Evolutionary conservation across 176 grass and related monocot genomes (phyloP), one percentile per base, ranked within the genome.

Genomic region (Thalia dealbata): DNA sequence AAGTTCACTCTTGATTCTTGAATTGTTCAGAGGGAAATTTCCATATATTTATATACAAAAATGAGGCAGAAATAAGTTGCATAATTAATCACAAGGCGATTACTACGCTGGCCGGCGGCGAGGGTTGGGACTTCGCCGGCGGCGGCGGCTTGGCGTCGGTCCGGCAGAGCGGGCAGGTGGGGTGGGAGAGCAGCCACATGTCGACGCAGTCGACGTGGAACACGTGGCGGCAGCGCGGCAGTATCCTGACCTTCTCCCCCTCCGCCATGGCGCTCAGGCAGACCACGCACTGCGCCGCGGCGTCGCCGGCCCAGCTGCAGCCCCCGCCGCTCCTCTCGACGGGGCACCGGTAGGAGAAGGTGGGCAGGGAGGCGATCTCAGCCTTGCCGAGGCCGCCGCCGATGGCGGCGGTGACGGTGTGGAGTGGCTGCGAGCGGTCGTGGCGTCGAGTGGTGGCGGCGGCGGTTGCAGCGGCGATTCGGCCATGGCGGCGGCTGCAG

Each of bases 151-250:
- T 64, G 15, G 62, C 62, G 3, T 35, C 15, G 0, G 26, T 16
- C 8, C 81, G 81, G 76, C 88, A 96, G n/a, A 96, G 70, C 0
- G 88, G 91, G 26, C 88, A 96, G 10, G 82, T 96, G 63, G 78
- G 77, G 77, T 84, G 65, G 0, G 80, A 77, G 62, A 54, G 42
- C 42, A 96, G 74, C 91, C 91, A 96, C 64, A 80, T 82, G 67
- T 96, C 88, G 22, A 96, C 81, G 75, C 91, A 96, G 35, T 86
- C 80, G 6, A 88, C 75, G 73, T 93, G 91, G 84, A 96, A 96
- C 24, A 78, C n/a, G 72, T 96, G 91, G 23, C 73, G 61, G 72
- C 85, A 96, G 75, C 45, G 59, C 0, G 78, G 80, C 62, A 95
- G 67, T 70, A 78, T 58, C 25, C 78, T 75, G 72, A 95, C 80